phyloP scores from a whole-genome alignment of 1,139 yeast species.

The Pichia sp. region DNA sequence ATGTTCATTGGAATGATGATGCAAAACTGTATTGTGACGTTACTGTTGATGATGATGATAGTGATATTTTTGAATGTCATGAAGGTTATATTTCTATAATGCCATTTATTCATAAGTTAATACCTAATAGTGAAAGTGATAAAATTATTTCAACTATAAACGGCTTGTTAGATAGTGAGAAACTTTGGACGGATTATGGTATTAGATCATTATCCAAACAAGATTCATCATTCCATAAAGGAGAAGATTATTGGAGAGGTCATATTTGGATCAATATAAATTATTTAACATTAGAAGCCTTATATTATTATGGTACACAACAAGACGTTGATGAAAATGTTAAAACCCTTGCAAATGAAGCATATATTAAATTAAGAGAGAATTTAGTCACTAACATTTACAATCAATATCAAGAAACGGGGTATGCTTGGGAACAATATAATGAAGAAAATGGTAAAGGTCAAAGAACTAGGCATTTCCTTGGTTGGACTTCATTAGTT shows the following conservation, averaged over 20 bases:
- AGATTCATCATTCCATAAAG: slow-evolving; percentile 62
- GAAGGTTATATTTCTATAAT: slow-evolving; percentile 82
- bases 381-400: slow-evolving; percentile 66
- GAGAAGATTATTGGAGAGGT: slow-evolving; percentile 94
- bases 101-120: slow-evolving; percentile 73
- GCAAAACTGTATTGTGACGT: slow-evolving; percentile 76
- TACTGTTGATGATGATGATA: slow-evolving; percentile 64
- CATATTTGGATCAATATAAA: slow-evolving; percentile 92
- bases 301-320: slow-evolving; percentile 45
- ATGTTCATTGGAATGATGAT: slow-evolving; percentile 72
- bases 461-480: slow-evolving; percentile 79
- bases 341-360: slow-evolving; percentile 34
- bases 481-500: slow-evolving; percentile 90
- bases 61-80: slow-evolving; percentile 62
- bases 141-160: slow-evolving; percentile 49
- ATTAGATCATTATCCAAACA: slow-evolving; percentile 71
- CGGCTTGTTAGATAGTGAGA: slow-evolving; percentile 59
- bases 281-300: slow-evolving; percentile 68
- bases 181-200: slow-evolving; percentile 76
- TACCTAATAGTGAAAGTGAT: slow-evolving; percentile 50
- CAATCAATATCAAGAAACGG: slow-evolving; percentile 64
- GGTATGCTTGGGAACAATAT: slow-evolving; percentile 90
- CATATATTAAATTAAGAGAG: slow-evolving; percentile 53
- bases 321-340: slow-evolving; percentile 28
- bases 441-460: slow-evolving; percentile 70